phyloP scores from a whole-genome alignment of 2,329 filamentous ascomycete genomes.

The Fusarium phyllophilum region DNA sequence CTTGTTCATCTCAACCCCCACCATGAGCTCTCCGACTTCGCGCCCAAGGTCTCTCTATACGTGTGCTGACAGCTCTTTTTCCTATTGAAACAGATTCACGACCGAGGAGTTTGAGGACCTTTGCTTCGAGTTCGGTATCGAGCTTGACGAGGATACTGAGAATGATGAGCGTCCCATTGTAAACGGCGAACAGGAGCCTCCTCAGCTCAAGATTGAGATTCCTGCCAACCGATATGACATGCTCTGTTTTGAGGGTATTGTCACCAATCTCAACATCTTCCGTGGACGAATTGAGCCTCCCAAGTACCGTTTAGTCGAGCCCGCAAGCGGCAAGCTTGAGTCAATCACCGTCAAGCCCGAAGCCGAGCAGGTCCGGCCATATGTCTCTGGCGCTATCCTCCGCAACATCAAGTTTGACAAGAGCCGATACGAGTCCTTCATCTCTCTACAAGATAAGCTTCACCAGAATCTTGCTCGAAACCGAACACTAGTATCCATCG shows the following conservation, averaged over 20 bases:
- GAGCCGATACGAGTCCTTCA: slow-evolving; percentile 96
- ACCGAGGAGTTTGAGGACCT: slow-evolving; percentile 96
- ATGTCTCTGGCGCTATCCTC: slow-evolving; percentile 89
- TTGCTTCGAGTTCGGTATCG: slow-evolving; percentile 98
- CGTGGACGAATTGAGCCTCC: slow-evolving; percentile 78
- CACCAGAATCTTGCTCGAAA: slow-evolving; percentile 96
- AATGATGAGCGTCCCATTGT: slow-evolving; percentile 77
- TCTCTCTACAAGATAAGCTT: slow-evolving; percentile 95
- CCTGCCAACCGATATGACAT: slow-evolving; percentile 95
- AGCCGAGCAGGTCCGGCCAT: slow-evolving; percentile 83
- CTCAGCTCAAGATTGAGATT: slow-evolving; percentile 98
- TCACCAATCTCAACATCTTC: slow-evolving; percentile 96
- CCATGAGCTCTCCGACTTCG: slow-evolving; percentile 29
- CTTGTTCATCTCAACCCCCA: slow-evolving; percentile 29
- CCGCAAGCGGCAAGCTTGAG: slow-evolving; percentile 77
- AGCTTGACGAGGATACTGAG: slow-evolving; percentile 95
- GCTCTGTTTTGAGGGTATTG: slow-evolving; percentile 97
- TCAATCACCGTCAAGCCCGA: slow-evolving; percentile 81
- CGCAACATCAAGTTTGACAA: slow-evolving; percentile 92
- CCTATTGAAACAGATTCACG: slow-evolving; percentile 71
- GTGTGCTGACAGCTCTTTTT: slow-evolving; percentile 33
- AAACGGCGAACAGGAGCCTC: slow-evolving; percentile 83
- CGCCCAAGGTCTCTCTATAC: slow-evolving; percentile 15
- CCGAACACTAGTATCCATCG: slow-evolving; percentile 93
- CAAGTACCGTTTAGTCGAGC: slow-evolving; percentile 79